phyloP scores from a whole-genome alignment of 2,329 filamentous ascomycete species.

The Ophidiomyces ophidiicola region DNA sequence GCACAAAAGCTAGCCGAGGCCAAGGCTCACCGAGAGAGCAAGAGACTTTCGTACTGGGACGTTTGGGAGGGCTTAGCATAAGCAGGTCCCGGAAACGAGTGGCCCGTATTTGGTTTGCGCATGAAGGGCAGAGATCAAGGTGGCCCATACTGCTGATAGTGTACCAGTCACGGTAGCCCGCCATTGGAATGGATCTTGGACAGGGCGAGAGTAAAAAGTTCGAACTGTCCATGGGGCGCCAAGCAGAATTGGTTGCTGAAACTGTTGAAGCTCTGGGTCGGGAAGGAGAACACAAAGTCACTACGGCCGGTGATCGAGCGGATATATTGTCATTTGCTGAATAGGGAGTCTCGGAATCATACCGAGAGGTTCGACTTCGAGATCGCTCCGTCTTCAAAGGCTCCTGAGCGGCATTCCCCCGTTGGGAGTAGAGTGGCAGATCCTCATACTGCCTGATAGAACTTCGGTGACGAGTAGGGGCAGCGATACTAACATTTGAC shows the following conservation, averaged over 20 bases:
- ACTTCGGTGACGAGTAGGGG: constrained; percentile 1
- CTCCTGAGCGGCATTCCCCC: not conserved
- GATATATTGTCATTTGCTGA: constrained; percentile 1
- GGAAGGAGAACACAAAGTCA: not conserved
- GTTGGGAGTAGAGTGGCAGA: constrained; percentile 2
- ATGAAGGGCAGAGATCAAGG: constrained; percentile 73
- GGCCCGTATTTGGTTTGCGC: constrained; percentile 58
- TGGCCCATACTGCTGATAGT: constrained; percentile 57
- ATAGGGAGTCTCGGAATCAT: not conserved
- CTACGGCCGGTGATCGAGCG: constrained; percentile 1
- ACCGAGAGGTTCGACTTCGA: not conserved
- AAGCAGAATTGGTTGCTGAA: constrained; percentile 8
- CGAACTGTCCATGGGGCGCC: constrained; percentile 15
- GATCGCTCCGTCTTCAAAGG: not conserved
- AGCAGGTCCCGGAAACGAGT: constrained; percentile 59
- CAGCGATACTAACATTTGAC: not conserved
- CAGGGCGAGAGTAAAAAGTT: constrained; percentile 49
- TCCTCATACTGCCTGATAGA: no score
- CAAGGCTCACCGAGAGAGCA: constrained; percentile 76
- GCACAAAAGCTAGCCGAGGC: constrained; percentile 72
- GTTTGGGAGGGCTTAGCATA: constrained; percentile 46
- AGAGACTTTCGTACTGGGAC: constrained; percentile 46
- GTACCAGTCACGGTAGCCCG: constrained; percentile 65
- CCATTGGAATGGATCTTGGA: constrained; percentile 49
- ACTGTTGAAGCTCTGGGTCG: constrained; percentile 12